These are phyloP conservation scores for Zelopaecilomyces penicillatus DNA, from an alignment of 2,329 filamentous ascomycete species.

Conservation along the genomic window DNA sequence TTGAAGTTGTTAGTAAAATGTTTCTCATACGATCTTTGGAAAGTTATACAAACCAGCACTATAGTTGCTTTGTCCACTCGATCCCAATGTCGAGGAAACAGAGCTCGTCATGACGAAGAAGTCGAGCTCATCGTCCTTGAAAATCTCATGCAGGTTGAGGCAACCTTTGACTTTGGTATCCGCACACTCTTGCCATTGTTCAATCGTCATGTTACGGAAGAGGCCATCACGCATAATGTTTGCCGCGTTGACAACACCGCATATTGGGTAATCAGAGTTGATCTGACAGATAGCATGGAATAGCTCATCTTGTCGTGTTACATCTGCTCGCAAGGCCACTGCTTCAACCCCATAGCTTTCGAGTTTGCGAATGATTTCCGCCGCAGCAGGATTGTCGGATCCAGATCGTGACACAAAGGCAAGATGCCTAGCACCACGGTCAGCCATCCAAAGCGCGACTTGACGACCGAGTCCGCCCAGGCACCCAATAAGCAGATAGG, in stretches of 20 bases:
- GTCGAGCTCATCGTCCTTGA: not conserved
- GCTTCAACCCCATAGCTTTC: conserved; percentile 10
- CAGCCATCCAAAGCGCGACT: conserved; percentile 10
- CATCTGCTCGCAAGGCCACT: conserved; percentile 10
- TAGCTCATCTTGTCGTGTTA: conserved; percentile 2
- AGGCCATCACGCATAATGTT: conserved; percentile 19
- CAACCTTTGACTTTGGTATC: not conserved
- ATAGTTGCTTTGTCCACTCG: too few relatives aligned
- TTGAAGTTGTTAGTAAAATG: too few relatives aligned
- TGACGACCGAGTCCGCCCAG: conserved; percentile 14
- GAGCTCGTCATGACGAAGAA: too few relatives aligned
- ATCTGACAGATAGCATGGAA: conserved; percentile 9
- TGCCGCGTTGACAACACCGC: conserved; percentile 14
- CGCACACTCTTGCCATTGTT: too few relatives aligned
- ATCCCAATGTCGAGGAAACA: too few relatives aligned
- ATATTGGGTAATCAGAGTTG: conserved; percentile 8
- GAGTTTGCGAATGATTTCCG: conserved; percentile 14
- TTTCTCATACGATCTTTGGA: too few relatives aligned
- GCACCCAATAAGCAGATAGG: conserved; percentile 16
- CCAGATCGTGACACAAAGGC: conserved; percentile 20
- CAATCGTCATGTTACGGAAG: conserved; percentile 16
- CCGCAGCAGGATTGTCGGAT: conserved; percentile 9
- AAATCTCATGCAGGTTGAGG: not conserved
- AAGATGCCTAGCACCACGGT: conserved; percentile 18
- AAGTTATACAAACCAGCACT: too few relatives aligned